Conservation (phyloP, 176 grass and related monocot species). For the Themeda triandra region DNA sequence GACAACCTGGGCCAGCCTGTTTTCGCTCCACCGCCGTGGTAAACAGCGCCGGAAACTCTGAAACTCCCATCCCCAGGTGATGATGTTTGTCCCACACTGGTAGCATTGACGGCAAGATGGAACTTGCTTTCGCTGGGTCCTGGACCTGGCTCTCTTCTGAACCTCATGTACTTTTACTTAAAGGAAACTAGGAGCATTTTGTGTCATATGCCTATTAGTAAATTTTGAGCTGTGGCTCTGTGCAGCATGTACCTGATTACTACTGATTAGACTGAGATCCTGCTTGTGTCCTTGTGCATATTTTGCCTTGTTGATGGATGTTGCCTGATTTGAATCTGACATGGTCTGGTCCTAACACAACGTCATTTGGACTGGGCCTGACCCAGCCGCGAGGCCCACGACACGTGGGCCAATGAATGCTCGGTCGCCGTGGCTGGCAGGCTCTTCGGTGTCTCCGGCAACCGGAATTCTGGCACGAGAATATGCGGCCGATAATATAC, state of each 20-base stretch:
- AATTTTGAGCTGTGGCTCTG: not conserved
- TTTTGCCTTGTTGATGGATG: not conserved
- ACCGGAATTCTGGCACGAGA: not conserved
- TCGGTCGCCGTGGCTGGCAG: not conserved
- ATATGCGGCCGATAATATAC: not conserved
- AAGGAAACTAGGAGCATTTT: not conserved
- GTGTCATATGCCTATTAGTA: too few relatives aligned
- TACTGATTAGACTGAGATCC: not conserved
- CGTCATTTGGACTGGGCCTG: not conserved
- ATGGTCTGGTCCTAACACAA: not conserved
- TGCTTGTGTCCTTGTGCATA: not conserved
- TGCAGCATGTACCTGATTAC: not conserved
- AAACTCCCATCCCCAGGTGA: not conserved
- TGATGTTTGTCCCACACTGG: not conserved
- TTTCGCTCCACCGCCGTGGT: not conserved
- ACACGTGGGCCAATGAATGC: conserved; percentile 13
- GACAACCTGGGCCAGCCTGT: not conserved
- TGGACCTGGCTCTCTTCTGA: not conserved
- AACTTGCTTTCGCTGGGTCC: too few relatives aligned
- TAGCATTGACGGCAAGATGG: not conserved
- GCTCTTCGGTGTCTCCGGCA: not conserved
- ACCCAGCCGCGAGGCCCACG: not conserved
- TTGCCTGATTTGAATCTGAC: not conserved
- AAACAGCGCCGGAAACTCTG: not conserved
- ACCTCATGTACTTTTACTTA: not conserved